Evolutionary conservation across 2,329 filamentous ascomycete genomes (phyloP), one percentile per base, ranked within the genome.

Genomic region (Orbilia ellipsospora): DNA sequence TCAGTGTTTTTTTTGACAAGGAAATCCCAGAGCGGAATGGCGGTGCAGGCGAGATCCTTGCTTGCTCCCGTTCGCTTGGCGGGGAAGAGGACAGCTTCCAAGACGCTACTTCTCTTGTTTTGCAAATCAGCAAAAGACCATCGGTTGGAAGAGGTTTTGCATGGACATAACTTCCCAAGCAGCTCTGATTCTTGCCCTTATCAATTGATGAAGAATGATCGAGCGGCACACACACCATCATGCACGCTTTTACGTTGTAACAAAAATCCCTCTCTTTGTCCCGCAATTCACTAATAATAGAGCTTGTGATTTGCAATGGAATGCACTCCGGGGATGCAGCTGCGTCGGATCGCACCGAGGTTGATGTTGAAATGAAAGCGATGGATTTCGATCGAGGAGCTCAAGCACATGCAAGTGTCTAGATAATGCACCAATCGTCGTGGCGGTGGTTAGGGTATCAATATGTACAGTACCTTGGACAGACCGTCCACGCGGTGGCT

Each of bases 211-310:
- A 13, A 44, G 28, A 12, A 59, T 20, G 15, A 40, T 59, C 16
- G 18, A 52, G 60, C 60, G 45, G 60, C 60, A 54, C 60, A 63
- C 12, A 7, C 7, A 52, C 45, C 60, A 52, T 63, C 26, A 12
- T 31, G 31, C 51, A 48, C 50, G 63, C 31, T 36, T 36, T 28
- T 26, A 28, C 36, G 20, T 44, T 40, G 42, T 42, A 51, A 26
- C 28, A 67, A 59, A 67, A 59, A 59, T 59, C 23, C 54, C 54
- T 40, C 54, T 57, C 54, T 18, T 40, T 2, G 54, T 15, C 54
- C 26, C 48, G 55, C 23, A 45, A 45, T 15, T 36, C 28, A 28
- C 45, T 45, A 36, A 10, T 6, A 4, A 10, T 36, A 6, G 31
- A 36, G 31, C 10, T 36, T 36, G 31, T 36, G 23, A 23, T 23